Percentiles rank a stretch among this genome's conserved stretches.
These are phyloP conservation scores for Epichloe amarillans DNA, from an alignment of 2,329 filamentous ascomycete genomes.

Conservation along the genomic window DNA sequence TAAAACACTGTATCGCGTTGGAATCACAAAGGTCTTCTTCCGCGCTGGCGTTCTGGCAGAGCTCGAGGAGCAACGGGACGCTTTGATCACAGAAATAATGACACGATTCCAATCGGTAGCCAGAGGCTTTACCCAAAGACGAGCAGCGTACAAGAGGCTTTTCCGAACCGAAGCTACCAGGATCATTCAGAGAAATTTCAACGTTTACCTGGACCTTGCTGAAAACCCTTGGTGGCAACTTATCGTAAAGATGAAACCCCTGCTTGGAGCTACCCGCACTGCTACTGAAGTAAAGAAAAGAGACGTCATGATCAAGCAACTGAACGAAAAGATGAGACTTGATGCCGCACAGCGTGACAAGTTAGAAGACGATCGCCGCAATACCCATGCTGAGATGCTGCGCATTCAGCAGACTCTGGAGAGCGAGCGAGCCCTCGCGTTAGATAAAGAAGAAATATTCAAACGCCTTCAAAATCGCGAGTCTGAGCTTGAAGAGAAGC, in stretches of 20 bases:
- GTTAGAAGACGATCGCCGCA: conserved; percentile 81
- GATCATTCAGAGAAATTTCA: conserved; percentile 90
- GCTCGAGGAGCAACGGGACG: conserved; percentile 87
- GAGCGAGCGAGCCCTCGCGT: conserved; percentile 83
- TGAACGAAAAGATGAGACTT: conserved; percentile 70
- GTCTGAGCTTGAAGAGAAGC: conserved; percentile 80
- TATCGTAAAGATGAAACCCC: conserved; percentile 85
- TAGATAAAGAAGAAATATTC: conserved; percentile 99
- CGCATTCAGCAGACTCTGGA: conserved; percentile 89
- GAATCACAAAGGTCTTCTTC: conserved; percentile 96
- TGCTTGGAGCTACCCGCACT: conserved; percentile 82
- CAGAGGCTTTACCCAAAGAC: conserved; percentile 76
- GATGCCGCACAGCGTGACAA: conserved; percentile 63
- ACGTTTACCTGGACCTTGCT: conserved; percentile 78
- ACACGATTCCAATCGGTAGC: conserved; percentile 84
- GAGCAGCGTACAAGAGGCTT: conserved; percentile 80
- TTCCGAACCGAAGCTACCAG: conserved; percentile 90
- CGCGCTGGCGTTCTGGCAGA: conserved; percentile 90
- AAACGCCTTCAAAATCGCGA: conserved; percentile 90
- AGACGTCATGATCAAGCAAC: conserved; percentile 80
- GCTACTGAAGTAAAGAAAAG: conserved; percentile 89
- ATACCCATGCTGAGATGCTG: conserved; percentile 75
- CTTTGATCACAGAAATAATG: conserved; percentile 89
- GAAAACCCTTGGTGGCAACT: conserved; percentile 97
- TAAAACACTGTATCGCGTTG: conserved; percentile 76